Conservation (phyloP, 805 yeast species). For the Schwanniomyces vanrijiae region DNA sequence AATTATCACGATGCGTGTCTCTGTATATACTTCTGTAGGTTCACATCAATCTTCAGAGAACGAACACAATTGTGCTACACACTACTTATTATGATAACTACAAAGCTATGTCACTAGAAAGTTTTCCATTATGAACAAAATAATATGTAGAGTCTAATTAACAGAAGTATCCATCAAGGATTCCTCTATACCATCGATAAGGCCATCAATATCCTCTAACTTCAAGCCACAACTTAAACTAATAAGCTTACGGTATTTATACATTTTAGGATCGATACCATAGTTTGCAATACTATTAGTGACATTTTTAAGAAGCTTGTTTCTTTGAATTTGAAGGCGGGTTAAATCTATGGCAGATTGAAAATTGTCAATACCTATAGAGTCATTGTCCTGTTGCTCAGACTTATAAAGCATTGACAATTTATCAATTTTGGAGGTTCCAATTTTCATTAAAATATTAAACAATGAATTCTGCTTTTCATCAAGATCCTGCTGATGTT, state of each 20-base stretch:
- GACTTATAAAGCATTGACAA: constrained; percentile 42
- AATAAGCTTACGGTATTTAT: constrained; percentile 76
- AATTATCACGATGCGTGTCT: not conserved
- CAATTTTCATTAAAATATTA: constrained; percentile 37
- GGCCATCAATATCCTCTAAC: constrained; percentile 75
- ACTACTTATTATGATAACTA: not conserved
- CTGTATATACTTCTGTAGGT: not conserved
- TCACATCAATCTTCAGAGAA: not conserved
- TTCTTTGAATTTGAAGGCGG: constrained; percentile 52
- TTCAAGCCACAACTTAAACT: constrained; percentile 75
- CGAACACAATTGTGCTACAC: not conserved
- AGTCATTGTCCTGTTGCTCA: constrained; percentile 12
- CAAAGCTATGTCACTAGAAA: not conserved
- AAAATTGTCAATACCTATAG: constrained; percentile 11
- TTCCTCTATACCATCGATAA: constrained; percentile 74
- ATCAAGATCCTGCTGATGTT: constrained; percentile 12
- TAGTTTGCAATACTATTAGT: constrained; percentile 43
- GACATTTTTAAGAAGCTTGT: constrained; percentile 43
- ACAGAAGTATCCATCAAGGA: constrained; percentile 23
- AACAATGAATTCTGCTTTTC: constrained; percentile 21
- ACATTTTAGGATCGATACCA: constrained; percentile 55
- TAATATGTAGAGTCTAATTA: not conserved
- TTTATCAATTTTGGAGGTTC: constrained; percentile 45
- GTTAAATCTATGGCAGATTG: constrained; percentile 38
- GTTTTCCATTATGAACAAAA: not conserved